phyloP scores from a whole-genome alignment of 2,329 filamentous ascomycete species.

The Pseudogymnoascus sp. region DNA sequence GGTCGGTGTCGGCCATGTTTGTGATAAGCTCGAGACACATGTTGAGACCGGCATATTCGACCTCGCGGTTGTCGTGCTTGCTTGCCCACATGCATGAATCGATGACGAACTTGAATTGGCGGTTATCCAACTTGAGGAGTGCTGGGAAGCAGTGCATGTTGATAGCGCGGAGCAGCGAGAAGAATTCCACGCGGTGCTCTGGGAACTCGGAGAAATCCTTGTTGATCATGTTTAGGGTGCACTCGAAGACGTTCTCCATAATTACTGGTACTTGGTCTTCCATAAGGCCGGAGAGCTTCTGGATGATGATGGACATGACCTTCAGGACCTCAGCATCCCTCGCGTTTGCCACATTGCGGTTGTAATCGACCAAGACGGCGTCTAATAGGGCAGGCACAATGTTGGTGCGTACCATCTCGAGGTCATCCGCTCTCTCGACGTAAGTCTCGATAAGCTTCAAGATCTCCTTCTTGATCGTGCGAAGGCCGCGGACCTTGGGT shows the following conservation, averaged over 20 bases:
- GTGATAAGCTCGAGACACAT: constrained; percentile 98
- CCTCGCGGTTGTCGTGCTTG: constrained; percentile 98
- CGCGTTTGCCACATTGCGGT: constrained; percentile 90
- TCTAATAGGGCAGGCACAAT: constrained; percentile 95
- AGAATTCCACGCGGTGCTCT: constrained; percentile 98
- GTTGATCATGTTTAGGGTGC: constrained; percentile 99
- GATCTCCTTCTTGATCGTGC: constrained; percentile 99
- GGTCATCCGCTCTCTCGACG: constrained; percentile 93
- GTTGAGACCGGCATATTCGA: constrained; percentile 89
- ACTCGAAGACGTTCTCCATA: constrained; percentile 98
- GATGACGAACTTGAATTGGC: constrained; percentile 98
- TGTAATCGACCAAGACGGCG: constrained; percentile 90
- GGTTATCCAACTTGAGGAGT: constrained; percentile 84
- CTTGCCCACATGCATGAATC: constrained; percentile 99
- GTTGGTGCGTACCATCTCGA: constrained; percentile 84
- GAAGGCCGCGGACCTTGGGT: constrained; percentile 86
- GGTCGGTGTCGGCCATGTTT: constrained; percentile 91
- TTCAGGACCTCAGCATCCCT: constrained; percentile 94
- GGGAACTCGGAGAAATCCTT: constrained; percentile 99
- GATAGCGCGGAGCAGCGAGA: constrained; percentile 91
- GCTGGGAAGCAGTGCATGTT: constrained; percentile 96
- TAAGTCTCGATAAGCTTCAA: constrained; percentile 97
- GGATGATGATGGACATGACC: constrained; percentile 95
- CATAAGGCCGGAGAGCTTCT: constrained; percentile 92
- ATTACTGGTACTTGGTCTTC: constrained; percentile 96